phyloP scores from a whole-genome alignment of 371 early-diverging fungal species.

The Catenaria anguillulae region DNA sequence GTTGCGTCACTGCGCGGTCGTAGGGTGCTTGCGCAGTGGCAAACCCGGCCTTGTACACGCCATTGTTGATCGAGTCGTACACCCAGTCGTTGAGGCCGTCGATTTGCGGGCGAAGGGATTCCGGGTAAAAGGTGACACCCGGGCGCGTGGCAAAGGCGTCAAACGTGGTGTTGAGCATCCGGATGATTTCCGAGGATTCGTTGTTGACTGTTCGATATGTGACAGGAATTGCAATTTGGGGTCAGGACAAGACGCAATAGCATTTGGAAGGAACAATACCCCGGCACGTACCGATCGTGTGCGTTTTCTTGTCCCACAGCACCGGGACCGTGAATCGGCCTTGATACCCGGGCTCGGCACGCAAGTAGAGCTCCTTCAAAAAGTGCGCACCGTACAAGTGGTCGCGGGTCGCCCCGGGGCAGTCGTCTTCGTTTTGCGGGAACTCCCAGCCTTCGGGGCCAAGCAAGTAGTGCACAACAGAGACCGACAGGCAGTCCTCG shows the following conservation, averaged over 20 bases:
- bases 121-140: conserved; percentile 62
- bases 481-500: conserved; percentile 56
- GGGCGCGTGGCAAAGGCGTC: conserved; percentile 41
- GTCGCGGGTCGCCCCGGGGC: conserved; percentile 67
- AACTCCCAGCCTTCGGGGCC: conserved; percentile 71
- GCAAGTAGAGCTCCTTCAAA: conserved; percentile 75
- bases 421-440: conserved; percentile 36
- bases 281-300: conserved; percentile 65
- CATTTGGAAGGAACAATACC: neutral
- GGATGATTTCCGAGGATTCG: conserved; percentile 88
- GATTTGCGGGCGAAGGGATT: conserved; percentile 49
- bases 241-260: neutral
- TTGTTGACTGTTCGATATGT: conserved; percentile 57
- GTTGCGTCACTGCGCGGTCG: conserved; percentile 15
- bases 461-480: conserved; percentile 69
- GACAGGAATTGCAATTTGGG: neutral
- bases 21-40: conserved; percentile 72
- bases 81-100: conserved; percentile 80
- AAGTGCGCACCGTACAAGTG: conserved; percentile 49
- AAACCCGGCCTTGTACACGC: conserved; percentile 48
- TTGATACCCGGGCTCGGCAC: conserved; percentile 57
- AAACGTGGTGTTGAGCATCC: conserved; percentile 81
- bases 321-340: conserved; percentile 80
- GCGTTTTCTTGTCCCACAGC: conserved; percentile 76
- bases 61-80: conserved; percentile 70